Percentiles rank a stretch among this genome's conserved stretches.
These are phyloP conservation scores for Trametes meyenii DNA, from an alignment of 768 basidiomycete species.

Conservation along the genomic window DNA sequence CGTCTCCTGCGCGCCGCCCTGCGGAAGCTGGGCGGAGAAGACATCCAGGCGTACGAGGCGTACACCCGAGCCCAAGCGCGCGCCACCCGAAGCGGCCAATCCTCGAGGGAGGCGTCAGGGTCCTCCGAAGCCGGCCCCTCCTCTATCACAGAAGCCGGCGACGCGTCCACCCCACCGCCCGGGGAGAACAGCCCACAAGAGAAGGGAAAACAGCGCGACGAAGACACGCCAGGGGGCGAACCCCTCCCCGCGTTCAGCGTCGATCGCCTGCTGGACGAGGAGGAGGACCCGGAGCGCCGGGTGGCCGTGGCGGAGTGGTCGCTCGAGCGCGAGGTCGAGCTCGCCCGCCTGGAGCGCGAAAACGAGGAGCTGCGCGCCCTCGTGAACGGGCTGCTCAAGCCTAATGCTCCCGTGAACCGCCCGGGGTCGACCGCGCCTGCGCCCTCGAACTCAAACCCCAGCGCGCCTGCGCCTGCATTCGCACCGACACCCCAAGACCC, in stretches of 20 bases:
- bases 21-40: conserved; percentile 72
- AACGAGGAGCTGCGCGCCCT: conserved; percentile 80
- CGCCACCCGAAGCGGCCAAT: neutral
- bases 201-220: conserved; percentile 13
- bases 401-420: neutral
- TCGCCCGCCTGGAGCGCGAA: conserved; percentile 84
- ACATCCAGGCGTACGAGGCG: conserved; percentile 32
- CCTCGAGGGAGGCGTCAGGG: conserved; percentile 11
- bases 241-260: neutral
- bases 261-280: conserved; percentile 24
- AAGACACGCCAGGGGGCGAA: conserved; percentile 9
- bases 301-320: conserved; percentile 66
- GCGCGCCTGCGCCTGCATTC: neutral
- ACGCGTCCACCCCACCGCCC: neutral
- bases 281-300: conserved; percentile 34
- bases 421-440: neutral
- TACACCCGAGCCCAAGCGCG: conserved; percentile 4
- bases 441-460: neutral
- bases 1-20: conserved; percentile 69
- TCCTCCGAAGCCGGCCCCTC: neutral
- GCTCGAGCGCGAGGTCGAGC: conserved; percentile 88
- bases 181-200: neutral
- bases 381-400: conserved; percentile 37
- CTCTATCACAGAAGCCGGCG: neutral
- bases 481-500: conserved; percentile 5